These are phyloP conservation scores for Phytophthora cactorum DNA, from an alignment of 352 stramenopile genomes.

Conservation along the genomic window DNA sequence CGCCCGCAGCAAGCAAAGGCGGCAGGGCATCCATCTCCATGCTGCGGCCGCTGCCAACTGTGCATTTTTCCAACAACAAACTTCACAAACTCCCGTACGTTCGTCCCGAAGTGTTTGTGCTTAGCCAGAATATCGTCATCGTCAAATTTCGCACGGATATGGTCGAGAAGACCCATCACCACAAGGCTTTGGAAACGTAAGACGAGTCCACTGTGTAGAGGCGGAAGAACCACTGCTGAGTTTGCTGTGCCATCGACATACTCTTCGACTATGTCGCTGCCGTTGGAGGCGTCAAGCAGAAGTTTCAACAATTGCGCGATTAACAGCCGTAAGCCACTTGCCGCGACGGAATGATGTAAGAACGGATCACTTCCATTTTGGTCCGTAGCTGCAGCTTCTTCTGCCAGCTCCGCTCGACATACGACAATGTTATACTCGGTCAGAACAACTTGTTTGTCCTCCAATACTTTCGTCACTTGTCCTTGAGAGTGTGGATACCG, in stretches of 20 bases:
- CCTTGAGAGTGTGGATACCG: slow-evolving; percentile 50
- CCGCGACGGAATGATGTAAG: slow-evolving; percentile 54
- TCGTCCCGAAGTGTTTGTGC: slow-evolving; percentile 59
- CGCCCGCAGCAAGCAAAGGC: slow-evolving; percentile 56
- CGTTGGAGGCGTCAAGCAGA: slow-evolving; percentile 54
- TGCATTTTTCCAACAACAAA: slow-evolving; percentile 69
- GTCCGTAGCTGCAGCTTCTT: slow-evolving; percentile 49
- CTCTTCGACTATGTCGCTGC: slow-evolving; percentile 51
- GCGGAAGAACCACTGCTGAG: slow-evolving; percentile 41
- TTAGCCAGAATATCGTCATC: slow-evolving; percentile 52
- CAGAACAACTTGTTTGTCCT: slow-evolving; percentile 48
- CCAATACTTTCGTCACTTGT: slow-evolving; percentile 42
- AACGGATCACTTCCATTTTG: slow-evolving; percentile 56
- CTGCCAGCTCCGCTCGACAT: slow-evolving; percentile 45
- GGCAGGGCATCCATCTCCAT: slow-evolving; percentile 61
- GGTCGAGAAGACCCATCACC: slow-evolving; percentile 57
- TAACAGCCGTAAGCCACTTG: slow-evolving; percentile 48
- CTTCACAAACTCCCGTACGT: slow-evolving; percentile 66
- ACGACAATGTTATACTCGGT: slow-evolving; percentile 47
- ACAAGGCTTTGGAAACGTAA: slow-evolving; percentile 63
- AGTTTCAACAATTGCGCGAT: slow-evolving; percentile 60
- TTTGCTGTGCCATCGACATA: slow-evolving; percentile 54
- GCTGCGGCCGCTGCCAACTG: slow-evolving; percentile 69
- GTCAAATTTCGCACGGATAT: slow-evolving; percentile 51
- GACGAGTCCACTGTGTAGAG: slow-evolving; percentile 53